phyloP scores from a whole-genome alignment of 2,329 filamentous ascomycete species.

The Sphaceloma murrayae region DNA sequence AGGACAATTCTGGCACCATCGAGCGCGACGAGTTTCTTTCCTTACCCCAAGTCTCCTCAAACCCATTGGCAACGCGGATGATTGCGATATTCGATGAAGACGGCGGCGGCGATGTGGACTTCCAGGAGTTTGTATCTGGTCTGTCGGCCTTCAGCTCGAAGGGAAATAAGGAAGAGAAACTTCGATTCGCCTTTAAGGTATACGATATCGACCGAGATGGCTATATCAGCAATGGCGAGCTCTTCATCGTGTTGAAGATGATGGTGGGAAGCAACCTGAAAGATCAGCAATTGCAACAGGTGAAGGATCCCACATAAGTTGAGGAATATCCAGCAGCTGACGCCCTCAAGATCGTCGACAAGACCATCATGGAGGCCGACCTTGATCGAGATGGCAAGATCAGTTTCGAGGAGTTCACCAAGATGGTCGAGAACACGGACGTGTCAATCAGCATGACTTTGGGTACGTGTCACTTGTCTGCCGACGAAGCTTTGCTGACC shows the following conservation, averaged over 20 bases:
- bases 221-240: slow-evolving; percentile 96
- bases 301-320: too few relatives aligned
- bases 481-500: neutral
- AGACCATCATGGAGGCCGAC: slow-evolving; percentile 99
- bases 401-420: slow-evolving; percentile 96
- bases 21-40: slow-evolving; percentile 97
- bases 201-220: slow-evolving; percentile 99
- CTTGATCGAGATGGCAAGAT: slow-evolving; percentile 94
- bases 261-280: slow-evolving; percentile 99
- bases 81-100: slow-evolving; percentile 99
- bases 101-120: slow-evolving; percentile 93
- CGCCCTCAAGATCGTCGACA: slow-evolving; percentile 74
- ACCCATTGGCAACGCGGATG: slow-evolving; percentile 95
- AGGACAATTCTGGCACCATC: slow-evolving; percentile 98
- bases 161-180: slow-evolving; percentile 98
- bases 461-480: slow-evolving; percentile 36
- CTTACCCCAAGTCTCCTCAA: slow-evolving; percentile 93
- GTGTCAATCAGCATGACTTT: slow-evolving; percentile 59
- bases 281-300: slow-evolving; percentile 92
- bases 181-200: slow-evolving; percentile 96
- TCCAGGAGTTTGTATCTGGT: slow-evolving; percentile 95
- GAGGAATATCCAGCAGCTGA: too few relatives aligned
- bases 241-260: slow-evolving; percentile 99
- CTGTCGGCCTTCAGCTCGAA: slow-evolving; percentile 94
- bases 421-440: slow-evolving; percentile 95